phyloP scores from a whole-genome alignment of 2,329 filamentous ascomycete species.

The Colletotrichum euphorbiae region DNA sequence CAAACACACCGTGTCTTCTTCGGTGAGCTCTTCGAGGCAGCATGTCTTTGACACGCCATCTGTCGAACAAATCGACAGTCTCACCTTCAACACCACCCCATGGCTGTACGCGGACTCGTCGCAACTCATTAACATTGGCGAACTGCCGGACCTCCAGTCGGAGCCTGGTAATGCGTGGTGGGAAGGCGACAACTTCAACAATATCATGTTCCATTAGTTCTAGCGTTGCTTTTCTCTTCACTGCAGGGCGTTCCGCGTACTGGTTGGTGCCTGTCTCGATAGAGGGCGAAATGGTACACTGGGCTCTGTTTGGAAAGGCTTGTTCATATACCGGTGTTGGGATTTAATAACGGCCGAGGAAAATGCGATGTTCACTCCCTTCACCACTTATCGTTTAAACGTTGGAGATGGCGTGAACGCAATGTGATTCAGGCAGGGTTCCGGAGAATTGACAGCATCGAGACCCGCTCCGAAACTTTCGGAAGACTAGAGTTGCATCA shows the following conservation, averaged over 20 bases:
- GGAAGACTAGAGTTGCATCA: not conserved
- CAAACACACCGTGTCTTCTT: not conserved
- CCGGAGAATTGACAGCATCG: not conserved
- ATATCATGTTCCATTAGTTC: constrained; percentile 53
- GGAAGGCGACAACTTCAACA: constrained; percentile 54
- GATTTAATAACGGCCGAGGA: constrained; percentile 3
- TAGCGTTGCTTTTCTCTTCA: constrained; percentile 41
- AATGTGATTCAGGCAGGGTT: not conserved
- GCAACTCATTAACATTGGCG: constrained; percentile 53
- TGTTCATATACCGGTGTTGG: not conserved
- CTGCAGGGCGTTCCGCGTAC: constrained; percentile 3
- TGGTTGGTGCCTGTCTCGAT: constrained; percentile 20
- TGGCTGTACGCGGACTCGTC: constrained; percentile 57
- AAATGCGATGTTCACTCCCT: not conserved
- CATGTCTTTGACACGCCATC: constrained; percentile 46
- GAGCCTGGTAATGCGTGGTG: constrained; percentile 53
- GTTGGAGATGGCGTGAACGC: not conserved
- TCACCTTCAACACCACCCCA: constrained; percentile 56
- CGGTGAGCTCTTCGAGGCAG: not conserved
- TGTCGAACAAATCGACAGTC: constrained; percentile 49
- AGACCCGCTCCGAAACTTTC: not conserved
- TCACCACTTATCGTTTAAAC: not conserved
- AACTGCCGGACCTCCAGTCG: constrained; percentile 49
- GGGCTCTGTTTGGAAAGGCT: constrained; percentile 22
- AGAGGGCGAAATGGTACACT: constrained; percentile 24